Evolutionary conservation across 257 asterid genomes (phyloP).

Genomic region (Capsicum chinense): DNA sequence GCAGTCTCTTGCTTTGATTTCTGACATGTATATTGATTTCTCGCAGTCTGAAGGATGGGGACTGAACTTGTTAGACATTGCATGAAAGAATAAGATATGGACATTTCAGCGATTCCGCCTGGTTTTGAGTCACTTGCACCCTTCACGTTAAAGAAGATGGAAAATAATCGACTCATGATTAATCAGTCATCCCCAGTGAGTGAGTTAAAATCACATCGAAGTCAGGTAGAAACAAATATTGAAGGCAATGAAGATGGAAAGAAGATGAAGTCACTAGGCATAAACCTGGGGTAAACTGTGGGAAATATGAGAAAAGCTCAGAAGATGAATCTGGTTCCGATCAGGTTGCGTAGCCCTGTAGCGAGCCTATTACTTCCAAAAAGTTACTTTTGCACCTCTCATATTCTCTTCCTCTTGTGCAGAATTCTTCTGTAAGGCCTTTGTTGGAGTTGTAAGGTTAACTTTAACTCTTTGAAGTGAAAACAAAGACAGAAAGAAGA

Average conservation of each 20-base stretch:
- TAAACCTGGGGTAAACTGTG: constrained; percentile 57
- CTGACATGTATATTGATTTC: constrained; percentile 25
- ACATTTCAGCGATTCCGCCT: constrained; percentile 78
- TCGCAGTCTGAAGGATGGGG: constrained; percentile 61
- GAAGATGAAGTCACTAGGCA: constrained; percentile 54
- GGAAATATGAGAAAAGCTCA: constrained; percentile 56
- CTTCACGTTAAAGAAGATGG: constrained; percentile 64
- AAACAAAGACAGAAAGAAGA: too few species aligned
- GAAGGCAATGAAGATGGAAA: constrained; percentile 50
- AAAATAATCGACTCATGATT: constrained; percentile 41
- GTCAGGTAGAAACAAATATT: constrained; percentile 48
- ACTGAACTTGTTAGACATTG: constrained; percentile 74
- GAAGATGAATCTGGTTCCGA: constrained; percentile 72
- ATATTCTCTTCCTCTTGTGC: constrained; percentile 35
- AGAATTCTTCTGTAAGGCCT: constrained; percentile 46
- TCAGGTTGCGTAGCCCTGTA: constrained; percentile 61
- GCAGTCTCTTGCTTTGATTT: constrained; percentile 28
- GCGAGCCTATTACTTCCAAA: not conserved
- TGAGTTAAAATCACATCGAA: constrained; percentile 45
- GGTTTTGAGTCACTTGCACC: constrained; percentile 90
- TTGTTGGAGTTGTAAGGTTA: not conserved
- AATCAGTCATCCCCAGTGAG: constrained; percentile 43
- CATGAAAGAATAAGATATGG: constrained; percentile 76
- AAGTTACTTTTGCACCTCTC: not conserved
- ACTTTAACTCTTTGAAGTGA: too few species aligned